Base-by-base conservation (phyloP, 2,329 filamentous ascomycete species). In the Rutstroemia sp. region DNA sequence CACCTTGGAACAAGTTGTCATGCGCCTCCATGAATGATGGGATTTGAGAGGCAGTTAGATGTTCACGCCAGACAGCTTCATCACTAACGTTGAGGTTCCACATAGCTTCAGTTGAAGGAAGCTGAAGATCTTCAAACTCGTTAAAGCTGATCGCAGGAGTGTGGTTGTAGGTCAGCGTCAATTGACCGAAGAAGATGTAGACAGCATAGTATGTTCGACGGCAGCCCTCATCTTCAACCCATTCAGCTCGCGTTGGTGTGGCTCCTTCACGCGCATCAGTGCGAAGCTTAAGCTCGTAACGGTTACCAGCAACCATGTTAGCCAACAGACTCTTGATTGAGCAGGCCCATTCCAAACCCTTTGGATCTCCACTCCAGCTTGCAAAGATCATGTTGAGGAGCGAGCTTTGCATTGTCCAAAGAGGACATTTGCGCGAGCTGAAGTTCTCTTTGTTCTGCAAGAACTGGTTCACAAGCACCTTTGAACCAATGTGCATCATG, bases 401-500 rank as follows among this genome's bases (percentile, higher is more conserved):
- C 3, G 92, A 95, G 71, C 90, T 90, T 71, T 99, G 94, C 90
- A 97, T 97, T 49, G 92, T 94, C 92, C 94, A 97, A 14, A 99
- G 75, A 4, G 94, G 94, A 67, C 92, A 97, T 72, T 96, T 97
- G 66, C 92, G 86, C 8, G 94, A 97, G 77, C 92, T 96, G 72
- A 97, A 97, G 74, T 95, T 96, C 72, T 96, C 92, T 78, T 96
- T 96, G 76, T 96, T 95, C 73, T 96, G 91, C 61, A 99, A 73
- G 72, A 97, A 97, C 71, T 96, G 90, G 70, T 95, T 96, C 66
- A 97, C 92, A 18, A 99, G 81, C 27, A 97, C 88, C 77, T 97
- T 99, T 58, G 94, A 96, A 18, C 92, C 94, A 64, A 97, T 95
- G 74, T 99, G 94, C 21, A 96, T 83, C 80, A 95, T 90, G 71